Evolutionary conservation across 352 stramenopile species (phyloP), one percentile per base, ranked within the genome.

Genomic region (Phytophthora pistaciae): DNA sequence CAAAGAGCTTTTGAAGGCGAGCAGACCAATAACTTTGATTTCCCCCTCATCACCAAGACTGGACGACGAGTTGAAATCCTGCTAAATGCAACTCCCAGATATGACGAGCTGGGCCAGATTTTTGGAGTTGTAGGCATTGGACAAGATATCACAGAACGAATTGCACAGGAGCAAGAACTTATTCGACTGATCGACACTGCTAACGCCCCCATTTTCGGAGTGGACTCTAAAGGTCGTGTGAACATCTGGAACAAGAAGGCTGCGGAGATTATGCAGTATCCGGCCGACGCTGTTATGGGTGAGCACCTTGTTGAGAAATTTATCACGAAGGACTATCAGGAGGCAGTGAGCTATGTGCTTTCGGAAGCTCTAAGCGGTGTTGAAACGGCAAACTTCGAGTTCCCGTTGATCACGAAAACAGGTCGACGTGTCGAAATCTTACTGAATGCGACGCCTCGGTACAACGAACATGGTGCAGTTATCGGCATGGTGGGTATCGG

Each of bases 21-120:
- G 20, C 72, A 92, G 27, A 92, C 87, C 11, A 75, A 73, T 2
- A 94, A 94, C 68, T 98, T 98, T 54, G 91, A 97, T 42, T 94
- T 92, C 78, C 75, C 84, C 14, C 64, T 92, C 0, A 84, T 89
- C 13, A 84, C 77, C 3, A 87, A 86, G 57, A 80, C 69, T 33
- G 82, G 76, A 14, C 79, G 81, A 14, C 70, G 64, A 63, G 73
- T 80, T 8, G 68, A 75, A 60, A 74, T 98, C 48, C 84, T 82
- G 55, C 64, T 93, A 7, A 94, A 94, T 64, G 86, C 89, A 20
- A 95, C 87, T 36, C 82, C 85, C 0, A 69, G 87, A 56, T 88
- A 83, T 56, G 78, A 96, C 52, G 82, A 91, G 31, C 65, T 88
- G 27, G 80, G 82, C 44, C 65, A 82, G n/a, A 85, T 95, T 54